Evolutionary conservation across 1,139 yeast species (phyloP).

Genomic region (Suhomyces bolitotheri): DNA sequence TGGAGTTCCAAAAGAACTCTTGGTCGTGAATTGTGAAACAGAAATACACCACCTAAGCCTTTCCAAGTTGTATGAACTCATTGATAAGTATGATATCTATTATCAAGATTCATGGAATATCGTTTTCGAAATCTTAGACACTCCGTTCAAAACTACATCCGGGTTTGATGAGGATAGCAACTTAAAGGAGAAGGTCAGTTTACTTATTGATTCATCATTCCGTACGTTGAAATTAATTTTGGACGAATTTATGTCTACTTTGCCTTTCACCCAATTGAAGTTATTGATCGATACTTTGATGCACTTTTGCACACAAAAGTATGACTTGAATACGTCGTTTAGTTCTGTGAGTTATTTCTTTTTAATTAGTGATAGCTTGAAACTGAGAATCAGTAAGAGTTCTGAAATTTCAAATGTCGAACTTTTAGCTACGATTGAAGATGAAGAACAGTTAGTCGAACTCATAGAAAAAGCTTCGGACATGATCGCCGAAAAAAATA

Average conservation of each 20-base stretch:
- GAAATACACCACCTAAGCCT: slow-evolving; percentile 66
- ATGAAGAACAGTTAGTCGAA: slow-evolving; percentile 19
- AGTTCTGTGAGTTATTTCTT: slow-evolving; percentile 91
- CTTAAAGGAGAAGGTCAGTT: slow-evolving; percentile 43
- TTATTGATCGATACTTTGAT: slow-evolving; percentile 69
- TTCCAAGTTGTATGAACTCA: slow-evolving; percentile 62
- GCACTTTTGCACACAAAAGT: slow-evolving; percentile 67
- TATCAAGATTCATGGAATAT: slow-evolving; percentile 65
- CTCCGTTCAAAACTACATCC: slow-evolving; percentile 52
- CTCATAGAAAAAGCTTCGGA: slow-evolving; percentile 8
- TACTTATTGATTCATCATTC: slow-evolving; percentile 63
- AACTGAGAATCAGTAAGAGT: slow-evolving; percentile 22
- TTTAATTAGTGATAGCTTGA: slow-evolving; percentile 79
- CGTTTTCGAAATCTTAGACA: slow-evolving; percentile 66
- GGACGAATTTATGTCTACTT: slow-evolving; percentile 73
- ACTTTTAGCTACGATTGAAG: slow-evolving; percentile 7
- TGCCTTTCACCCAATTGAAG: slow-evolving; percentile 65
- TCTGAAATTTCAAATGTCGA: background rate
- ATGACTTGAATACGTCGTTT: slow-evolving; percentile 82
- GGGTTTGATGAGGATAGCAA: slow-evolving; percentile 26
- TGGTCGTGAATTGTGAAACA: slow-evolving; percentile 54
- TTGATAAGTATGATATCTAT: slow-evolving; percentile 68
- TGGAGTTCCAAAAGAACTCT: slow-evolving; percentile 43
- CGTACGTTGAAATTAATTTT: slow-evolving; percentile 79
- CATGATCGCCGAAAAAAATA: slow-evolving; percentile 2